Evolutionary conservation across 1,284 basidiomycete species (phyloP), one percentile per base, ranked within the genome.

Genomic region (Tausonia pullulans): DNA sequence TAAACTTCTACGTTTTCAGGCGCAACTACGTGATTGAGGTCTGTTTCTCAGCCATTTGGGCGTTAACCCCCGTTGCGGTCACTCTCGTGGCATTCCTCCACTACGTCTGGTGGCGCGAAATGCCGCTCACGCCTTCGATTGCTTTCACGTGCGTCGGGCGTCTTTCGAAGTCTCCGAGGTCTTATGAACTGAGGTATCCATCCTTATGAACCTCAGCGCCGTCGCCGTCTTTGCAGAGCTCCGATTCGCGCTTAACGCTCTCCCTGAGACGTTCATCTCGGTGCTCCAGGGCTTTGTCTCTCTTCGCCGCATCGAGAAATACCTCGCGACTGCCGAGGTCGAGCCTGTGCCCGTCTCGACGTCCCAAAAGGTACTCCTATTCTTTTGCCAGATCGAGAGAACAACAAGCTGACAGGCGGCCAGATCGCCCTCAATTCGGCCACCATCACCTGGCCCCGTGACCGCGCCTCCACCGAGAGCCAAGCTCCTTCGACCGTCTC

Each of bases 211-310:
- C 13, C 44, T 5, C 60, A 52, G 50, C 0, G 70, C 75, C 1
- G 72, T 78, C 5, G 69, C 77, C 79, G 90, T 97, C 6, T 95
- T 95, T 77, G 82, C 82, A 66, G 91, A 95, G 76, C 84, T 96
- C 78, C 86, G 74, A 65, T 79, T 75, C 63, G 78, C 77, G 39
- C 51, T 71, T 40, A 90, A 88, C 70, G 87, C 87, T 1, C 81
- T 96, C 2, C 92, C 92, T 0, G 92, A 95, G 74, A 91, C 89
- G 0, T 85, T 94, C 70, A 90, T 95, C 72, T 87, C 89, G 71
- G 82, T 89, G 76, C 80, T 93, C 9, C 69, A 90, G 81, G 82
- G 84, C 62, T 81, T 90, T 62, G 89, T 95, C 39, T 94, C 90
- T 3, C 80, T 94, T 57, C 84, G 88, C 13, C 88, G 92, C 59